These are phyloP conservation scores for Peniophora sp. DNA, from an alignment of 1,284 basidiomycete species.

Conservation along the genomic window DNA sequence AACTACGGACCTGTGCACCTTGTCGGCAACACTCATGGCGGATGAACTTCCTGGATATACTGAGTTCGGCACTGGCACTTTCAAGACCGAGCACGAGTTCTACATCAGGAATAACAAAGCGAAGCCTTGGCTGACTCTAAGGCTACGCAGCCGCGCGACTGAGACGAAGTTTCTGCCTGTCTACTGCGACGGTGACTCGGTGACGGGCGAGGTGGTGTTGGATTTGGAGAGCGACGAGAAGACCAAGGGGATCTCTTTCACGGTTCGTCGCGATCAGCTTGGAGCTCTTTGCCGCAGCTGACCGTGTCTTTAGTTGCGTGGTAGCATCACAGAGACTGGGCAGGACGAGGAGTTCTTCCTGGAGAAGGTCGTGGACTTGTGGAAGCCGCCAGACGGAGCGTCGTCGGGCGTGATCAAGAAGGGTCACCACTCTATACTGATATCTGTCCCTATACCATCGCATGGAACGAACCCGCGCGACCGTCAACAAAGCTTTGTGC, in stretches of 20 bases:
- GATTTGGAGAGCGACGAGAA: constrained; percentile 21
- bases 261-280: constrained; percentile 16
- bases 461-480: constrained; percentile 11
- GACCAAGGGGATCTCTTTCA: constrained; percentile 20
- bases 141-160: constrained; percentile 20
- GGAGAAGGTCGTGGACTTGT: constrained; percentile 17
- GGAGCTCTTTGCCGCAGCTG: neutral
- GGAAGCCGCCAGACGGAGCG: constrained; percentile 11
- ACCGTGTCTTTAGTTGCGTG: constrained; percentile 15
- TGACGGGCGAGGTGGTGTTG: constrained; percentile 22
- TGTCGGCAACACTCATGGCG: too few species aligned
- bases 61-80: neutral
- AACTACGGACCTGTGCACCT: too few species aligned
- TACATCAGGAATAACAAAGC: constrained; percentile 34
- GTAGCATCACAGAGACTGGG: constrained; percentile 25
- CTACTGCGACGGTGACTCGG: constrained; percentile 20
- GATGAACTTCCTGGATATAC: too few species aligned
- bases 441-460: constrained; percentile 22
- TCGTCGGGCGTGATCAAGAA: constrained; percentile 14
- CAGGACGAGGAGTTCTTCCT: constrained; percentile 28
- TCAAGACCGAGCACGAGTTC: constrained; percentile 21
- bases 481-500: constrained; percentile 16
- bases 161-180: constrained; percentile 19
- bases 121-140: constrained; percentile 21
- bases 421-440: constrained; percentile 23